Percentiles rank a stretch among this genome's conserved stretches.
Conservation (phyloP, 352 stramenopile species). For the Blastocystis sp. region DNA sequence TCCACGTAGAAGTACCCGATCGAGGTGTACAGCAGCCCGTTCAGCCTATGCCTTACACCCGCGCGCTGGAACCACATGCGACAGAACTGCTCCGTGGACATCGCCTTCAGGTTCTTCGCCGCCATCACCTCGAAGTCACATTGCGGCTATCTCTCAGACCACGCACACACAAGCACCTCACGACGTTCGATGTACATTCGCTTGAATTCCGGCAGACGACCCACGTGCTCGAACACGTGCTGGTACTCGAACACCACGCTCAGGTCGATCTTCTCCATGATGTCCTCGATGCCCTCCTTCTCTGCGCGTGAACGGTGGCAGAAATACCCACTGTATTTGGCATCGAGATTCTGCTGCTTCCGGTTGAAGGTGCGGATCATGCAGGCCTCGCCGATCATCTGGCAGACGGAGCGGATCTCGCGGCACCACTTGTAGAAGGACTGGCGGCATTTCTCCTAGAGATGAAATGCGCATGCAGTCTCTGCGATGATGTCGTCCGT, state of each 20-base stretch:
- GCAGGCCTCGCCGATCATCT: constrained; percentile 53
- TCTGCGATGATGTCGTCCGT: constrained; percentile 43
- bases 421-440: constrained; percentile 54
- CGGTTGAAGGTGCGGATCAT: constrained; percentile 66
- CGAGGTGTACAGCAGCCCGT: constrained; percentile 41
- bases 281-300: constrained; percentile 44
- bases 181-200: constrained; percentile 48
- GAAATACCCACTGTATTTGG: constrained; percentile 9
- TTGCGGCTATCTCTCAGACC: constrained; percentile 16
- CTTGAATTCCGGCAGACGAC: constrained; percentile 50
- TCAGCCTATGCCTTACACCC: constrained; percentile 13
- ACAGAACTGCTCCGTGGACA: constrained; percentile 53
- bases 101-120: constrained; percentile 33
- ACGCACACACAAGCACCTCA: background rate
- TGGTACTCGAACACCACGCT: constrained; percentile 65
- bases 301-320: background rate
- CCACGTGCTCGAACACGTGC: constrained; percentile 63
- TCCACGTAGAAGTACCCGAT: constrained; percentile 67
- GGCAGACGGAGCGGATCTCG: constrained; percentile 33
- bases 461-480: background rate
- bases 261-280: constrained; percentile 64
- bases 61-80: background rate
- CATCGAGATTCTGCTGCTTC: background rate
- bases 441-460: background rate
- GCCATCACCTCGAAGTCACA: constrained; percentile 61